Percentiles rank a stretch among this genome's conserved stretches.
phyloP scores from a whole-genome alignment of 148 eudicot genomes.

The Rhododendron griersonianum region DNA sequence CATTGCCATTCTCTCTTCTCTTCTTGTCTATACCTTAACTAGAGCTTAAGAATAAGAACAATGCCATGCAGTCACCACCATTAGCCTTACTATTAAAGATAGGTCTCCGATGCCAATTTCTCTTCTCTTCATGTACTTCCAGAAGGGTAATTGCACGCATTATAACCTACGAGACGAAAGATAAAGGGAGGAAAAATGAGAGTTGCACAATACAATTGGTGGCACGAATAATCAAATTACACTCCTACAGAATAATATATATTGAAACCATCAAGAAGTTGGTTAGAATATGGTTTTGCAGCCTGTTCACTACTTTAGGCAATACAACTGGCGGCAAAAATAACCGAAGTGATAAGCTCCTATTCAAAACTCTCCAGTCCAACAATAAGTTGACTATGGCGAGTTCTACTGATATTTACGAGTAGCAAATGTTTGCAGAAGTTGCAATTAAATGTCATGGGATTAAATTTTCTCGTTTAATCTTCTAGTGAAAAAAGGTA shows the following conservation, averaged over 20 bases:
- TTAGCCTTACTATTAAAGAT: background rate
- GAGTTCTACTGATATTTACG: background rate
- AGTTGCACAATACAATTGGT: background rate
- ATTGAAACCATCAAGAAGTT: background rate
- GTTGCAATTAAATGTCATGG: background rate
- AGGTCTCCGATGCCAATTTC: background rate
- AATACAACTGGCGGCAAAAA: background rate
- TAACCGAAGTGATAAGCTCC: background rate
- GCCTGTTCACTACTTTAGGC: background rate
- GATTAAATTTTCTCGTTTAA: background rate
- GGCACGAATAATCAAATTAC: background rate
- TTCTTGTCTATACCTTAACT: background rate
- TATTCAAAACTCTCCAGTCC: background rate
- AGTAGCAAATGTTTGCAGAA: background rate
- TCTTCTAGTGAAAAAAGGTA: background rate
- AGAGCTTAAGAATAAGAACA: background rate
- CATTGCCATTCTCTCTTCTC: background rate
- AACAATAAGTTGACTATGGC: background rate
- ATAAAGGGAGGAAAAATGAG: background rate
- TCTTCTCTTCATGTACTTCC: background rate
- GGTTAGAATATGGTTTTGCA: background rate
- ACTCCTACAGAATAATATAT: background rate
- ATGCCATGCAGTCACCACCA: background rate
- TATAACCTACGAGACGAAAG: conserved; percentile 5
- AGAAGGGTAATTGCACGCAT: conserved; percentile 16